These are phyloP conservation scores for Diaporthe batatas DNA, from an alignment of 2,329 filamentous ascomycete species.

Conservation along the genomic window DNA sequence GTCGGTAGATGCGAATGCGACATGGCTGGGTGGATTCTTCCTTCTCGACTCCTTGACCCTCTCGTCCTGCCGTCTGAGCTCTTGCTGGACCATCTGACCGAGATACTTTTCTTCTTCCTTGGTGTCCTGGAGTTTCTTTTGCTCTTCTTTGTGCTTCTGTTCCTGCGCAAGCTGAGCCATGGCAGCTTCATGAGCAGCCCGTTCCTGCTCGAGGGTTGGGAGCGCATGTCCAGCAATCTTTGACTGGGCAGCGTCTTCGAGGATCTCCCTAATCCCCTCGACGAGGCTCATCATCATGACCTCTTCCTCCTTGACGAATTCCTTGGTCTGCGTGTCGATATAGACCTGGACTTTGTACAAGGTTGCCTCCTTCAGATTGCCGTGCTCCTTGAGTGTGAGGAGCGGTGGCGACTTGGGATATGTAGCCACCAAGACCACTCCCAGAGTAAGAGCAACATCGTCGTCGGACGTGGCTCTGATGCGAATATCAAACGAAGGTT, in stretches of 20 bases:
- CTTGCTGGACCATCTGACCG: constrained; percentile 78
- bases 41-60: constrained; percentile 74
- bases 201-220: constrained; percentile 90
- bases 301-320: constrained; percentile 65
- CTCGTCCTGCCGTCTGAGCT: constrained; percentile 76
- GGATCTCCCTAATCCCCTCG: constrained; percentile 77
- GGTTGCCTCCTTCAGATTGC: constrained; percentile 77
- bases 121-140: constrained; percentile 67
- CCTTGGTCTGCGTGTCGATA: constrained; percentile 69
- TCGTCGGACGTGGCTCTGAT: constrained; percentile 81
- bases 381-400: constrained; percentile 75
- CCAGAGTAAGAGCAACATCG: constrained; percentile 78
- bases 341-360: constrained; percentile 77
- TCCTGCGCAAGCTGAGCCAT: constrained; percentile 72
- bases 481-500: constrained; percentile 84
- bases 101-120: constrained; percentile 79
- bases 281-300: constrained; percentile 76
- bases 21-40: constrained; percentile 60
- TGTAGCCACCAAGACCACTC: constrained; percentile 86
- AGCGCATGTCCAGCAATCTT: constrained; percentile 81
- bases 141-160: constrained; percentile 66
- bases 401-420: constrained; percentile 89
- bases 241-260: constrained; percentile 87
- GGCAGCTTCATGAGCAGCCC: constrained; percentile 83
- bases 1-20: constrained; percentile 44